Percentiles rank a stretch among this genome's conserved stretches.
phyloP scores from a whole-genome alignment of 2,329 filamentous ascomycete genomes.

The Aciculosporium take region DNA sequence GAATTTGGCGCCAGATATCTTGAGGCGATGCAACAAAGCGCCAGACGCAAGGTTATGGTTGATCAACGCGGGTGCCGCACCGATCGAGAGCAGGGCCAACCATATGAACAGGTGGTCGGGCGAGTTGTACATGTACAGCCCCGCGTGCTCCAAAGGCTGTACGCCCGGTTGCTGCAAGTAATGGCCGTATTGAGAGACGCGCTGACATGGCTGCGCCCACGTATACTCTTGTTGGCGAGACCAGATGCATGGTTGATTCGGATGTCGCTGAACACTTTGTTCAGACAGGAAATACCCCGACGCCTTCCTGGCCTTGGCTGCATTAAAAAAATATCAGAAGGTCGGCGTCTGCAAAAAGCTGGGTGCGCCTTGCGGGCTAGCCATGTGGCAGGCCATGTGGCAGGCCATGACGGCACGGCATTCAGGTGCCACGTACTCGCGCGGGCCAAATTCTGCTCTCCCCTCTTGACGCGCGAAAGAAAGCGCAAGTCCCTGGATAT shows the following conservation, averaged over 20 bases:
- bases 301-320: conserved; percentile 4
- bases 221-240: conserved; percentile 6
- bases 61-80: conserved; percentile 6
- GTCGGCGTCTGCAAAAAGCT: neutral
- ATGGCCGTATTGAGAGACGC: conserved; percentile 6
- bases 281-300: conserved; percentile 5
- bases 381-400: too few species aligned
- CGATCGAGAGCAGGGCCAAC: conserved; percentile 7
- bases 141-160: conserved; percentile 2
- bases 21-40: conserved; percentile 4
- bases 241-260: conserved; percentile 5
- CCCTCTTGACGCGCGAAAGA: neutral
- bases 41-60: conserved; percentile 5
- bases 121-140: conserved; percentile 6
- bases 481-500: conserved; percentile 2
- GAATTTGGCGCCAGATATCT: conserved; percentile 1
- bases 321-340: too few species aligned
- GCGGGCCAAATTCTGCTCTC: neutral
- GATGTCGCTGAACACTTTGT: neutral
- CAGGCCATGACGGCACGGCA: neutral
- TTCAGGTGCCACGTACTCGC: neutral
- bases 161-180: conserved; percentile 5
- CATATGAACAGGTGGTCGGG: conserved; percentile 6
- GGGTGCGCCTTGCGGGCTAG: too few species aligned
- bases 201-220: conserved; percentile 4